Percentiles rank a stretch among this genome's conserved stretches.
Evolutionary conservation across 1,284 basidiomycete species (phyloP).

Genomic region (Puccinia hordei): DNA sequence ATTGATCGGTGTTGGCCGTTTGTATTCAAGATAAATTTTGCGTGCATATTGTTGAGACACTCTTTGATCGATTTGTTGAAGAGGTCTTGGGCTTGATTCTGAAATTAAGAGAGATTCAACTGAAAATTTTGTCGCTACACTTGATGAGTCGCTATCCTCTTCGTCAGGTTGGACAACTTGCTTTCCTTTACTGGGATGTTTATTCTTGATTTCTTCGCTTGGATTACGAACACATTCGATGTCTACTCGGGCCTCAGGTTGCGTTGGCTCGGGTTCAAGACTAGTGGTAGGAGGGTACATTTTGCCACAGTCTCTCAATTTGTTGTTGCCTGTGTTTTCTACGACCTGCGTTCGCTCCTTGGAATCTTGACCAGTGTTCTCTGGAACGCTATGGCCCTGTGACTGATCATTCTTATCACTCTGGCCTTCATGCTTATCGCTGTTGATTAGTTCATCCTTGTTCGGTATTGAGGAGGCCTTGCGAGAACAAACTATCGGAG

Average conservation of each 20-base stretch:
- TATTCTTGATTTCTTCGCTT: not conserved
- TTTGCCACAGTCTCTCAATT: not conserved
- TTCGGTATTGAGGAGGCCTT: not conserved
- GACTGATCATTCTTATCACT: not conserved
- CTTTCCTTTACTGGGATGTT: conserved; percentile 3
- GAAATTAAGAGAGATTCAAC: not conserved
- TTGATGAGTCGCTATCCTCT: conserved; percentile 3
- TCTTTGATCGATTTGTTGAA: not conserved
- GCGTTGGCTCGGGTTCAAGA: not conserved
- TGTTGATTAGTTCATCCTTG: not conserved
- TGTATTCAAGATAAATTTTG: not conserved
- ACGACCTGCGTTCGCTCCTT: not conserved
- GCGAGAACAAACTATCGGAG: not conserved
- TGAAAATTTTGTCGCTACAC: not conserved
- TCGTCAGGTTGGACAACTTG: not conserved
- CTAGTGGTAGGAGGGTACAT: not conserved
- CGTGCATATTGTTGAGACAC: conserved; percentile 3
- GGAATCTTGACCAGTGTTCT: not conserved
- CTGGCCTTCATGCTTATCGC: not conserved
- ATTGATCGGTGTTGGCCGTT: not conserved
- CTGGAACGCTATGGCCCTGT: not conserved
- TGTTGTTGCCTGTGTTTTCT: not conserved
- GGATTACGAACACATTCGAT: not conserved
- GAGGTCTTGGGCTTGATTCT: not conserved
- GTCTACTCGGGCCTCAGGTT: not conserved